Conservation (phyloP, 2,329 filamentous ascomycete genomes). For the Aspergillus sp. region DNA sequence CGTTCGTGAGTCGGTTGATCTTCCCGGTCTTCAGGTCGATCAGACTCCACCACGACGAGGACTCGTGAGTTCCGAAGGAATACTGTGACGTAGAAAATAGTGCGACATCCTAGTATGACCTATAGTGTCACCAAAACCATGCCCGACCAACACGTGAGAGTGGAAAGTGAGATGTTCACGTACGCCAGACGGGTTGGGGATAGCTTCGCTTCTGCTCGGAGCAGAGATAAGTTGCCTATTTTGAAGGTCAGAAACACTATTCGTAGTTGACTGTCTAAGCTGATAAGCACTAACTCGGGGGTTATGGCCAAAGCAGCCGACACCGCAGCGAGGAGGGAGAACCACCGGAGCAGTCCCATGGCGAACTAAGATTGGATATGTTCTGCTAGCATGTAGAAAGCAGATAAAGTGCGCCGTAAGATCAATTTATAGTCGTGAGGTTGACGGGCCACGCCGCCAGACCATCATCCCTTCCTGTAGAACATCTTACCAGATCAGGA, state of each 20-base stretch:
- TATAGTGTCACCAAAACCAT: neutral
- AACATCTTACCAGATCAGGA: no score
- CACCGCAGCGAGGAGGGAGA: constrained; percentile 17
- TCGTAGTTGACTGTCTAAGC: no score
- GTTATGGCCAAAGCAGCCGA: constrained; percentile 19
- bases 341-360: constrained; percentile 21
- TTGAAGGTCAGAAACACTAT: no score
- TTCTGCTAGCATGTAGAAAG: neutral
- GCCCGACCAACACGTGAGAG: neutral
- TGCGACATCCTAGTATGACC: constrained; percentile 31
- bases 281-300: constrained; percentile 20
- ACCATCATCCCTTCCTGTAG: no score
- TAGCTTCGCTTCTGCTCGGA: constrained; percentile 29
- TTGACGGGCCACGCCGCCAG: no score
- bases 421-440: no score
- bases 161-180: constrained; percentile 11
- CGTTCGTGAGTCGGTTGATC: constrained; percentile 59
- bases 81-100: constrained; percentile 62
- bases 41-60: constrained; percentile 57
- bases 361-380: constrained; percentile 1
- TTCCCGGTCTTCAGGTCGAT: constrained; percentile 63
- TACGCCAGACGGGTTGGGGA: constrained; percentile 36
- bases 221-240: constrained; percentile 30
- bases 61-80: constrained; percentile 68
- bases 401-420: no score